Conservation (phyloP, 495 filamentous ascomycete species). For the Penicillium turbatum region DNA sequence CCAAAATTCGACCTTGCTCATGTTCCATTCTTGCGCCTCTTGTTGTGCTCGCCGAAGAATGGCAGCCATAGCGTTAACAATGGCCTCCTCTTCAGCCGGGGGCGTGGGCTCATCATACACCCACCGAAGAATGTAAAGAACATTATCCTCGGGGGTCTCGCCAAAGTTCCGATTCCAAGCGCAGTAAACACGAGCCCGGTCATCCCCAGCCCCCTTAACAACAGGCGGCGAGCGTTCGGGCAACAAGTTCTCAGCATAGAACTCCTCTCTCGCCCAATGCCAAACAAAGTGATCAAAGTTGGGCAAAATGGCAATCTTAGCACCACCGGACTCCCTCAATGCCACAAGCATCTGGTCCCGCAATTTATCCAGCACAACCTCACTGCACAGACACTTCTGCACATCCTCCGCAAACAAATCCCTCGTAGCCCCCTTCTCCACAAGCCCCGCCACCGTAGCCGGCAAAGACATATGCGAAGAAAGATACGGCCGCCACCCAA, state of each 20-base stretch:
- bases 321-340: constrained; percentile 30
- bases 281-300: constrained; percentile 70
- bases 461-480: constrained; percentile 67
- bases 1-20: constrained; percentile 61
- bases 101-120: constrained; percentile 57
- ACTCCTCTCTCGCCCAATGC: constrained; percentile 86
- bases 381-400: constrained; percentile 33
- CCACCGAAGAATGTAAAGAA: constrained; percentile 72
- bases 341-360: constrained; percentile 29
- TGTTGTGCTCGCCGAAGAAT: constrained; percentile 51
- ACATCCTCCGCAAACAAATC: constrained; percentile 30
- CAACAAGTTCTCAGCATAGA: constrained; percentile 56
- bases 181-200: constrained; percentile 60
- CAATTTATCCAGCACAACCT: constrained; percentile 28
- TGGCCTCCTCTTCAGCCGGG: constrained; percentile 34
- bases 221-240: constrained; percentile 39
- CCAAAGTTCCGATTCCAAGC: constrained; percentile 75
- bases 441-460: constrained; percentile 31
- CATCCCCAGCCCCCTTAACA: constrained; percentile 66
- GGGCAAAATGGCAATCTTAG: constrained; percentile 64
- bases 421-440: constrained; percentile 17
- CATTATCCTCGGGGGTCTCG: constrained; percentile 55
- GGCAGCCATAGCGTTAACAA: constrained; percentile 44
- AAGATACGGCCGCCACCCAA: constrained; percentile 73
- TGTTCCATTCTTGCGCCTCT: constrained; percentile 54